Evolutionary conservation across 345 rosid species (phyloP), one percentile per base, ranked within the genome.

Genomic region (Ricinus communis): DNA sequence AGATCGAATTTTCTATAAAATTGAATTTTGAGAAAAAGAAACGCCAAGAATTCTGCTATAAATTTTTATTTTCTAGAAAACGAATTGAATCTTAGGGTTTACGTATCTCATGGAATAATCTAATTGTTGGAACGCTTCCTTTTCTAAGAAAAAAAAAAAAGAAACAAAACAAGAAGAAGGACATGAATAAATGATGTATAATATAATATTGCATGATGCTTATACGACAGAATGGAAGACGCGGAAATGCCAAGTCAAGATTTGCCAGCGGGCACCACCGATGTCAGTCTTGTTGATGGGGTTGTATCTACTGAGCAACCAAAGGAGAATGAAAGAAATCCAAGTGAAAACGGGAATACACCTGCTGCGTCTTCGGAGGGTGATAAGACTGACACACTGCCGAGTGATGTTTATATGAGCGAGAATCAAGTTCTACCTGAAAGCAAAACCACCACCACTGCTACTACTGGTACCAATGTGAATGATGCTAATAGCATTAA

Each of bases 181-280:
- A n/a, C n/a, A n/a, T n/a, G n/a, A n/a, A n/a, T n/a, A n/a, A n/a
- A n/a, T n/a, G n/a, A 41, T 62, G 6, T 27, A 5, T 22, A 15
- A 0, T 45, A 25, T 45, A 50, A 30, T 22, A 21, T 57, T 68
- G 36, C 51, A 55, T 43, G 62, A 30, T 68, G 7, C n/a, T 33
- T 52, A 21, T 50, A 10, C 0, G 7, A 53, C 68, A 63, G 66
- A 30, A 90, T 87, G 96, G 90, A 68, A 74, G 84, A 81, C 64
- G 57, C 78, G 21, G 87, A 84, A 77, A 84, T 80, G 83, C 69
- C 71, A 56, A 83, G 74, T 58, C 79, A 70, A 59, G 83, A 72
- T 49, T 66, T 78, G 69, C 69, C 69, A 27, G 74, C 56, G n/a
- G 77, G 70, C 70, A 51, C 77, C 70, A 51, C 77, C 7, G 83